Evolutionary conservation across 148 eudicot genomes (phyloP).

Genomic region (Bassia scoparia): DNA sequence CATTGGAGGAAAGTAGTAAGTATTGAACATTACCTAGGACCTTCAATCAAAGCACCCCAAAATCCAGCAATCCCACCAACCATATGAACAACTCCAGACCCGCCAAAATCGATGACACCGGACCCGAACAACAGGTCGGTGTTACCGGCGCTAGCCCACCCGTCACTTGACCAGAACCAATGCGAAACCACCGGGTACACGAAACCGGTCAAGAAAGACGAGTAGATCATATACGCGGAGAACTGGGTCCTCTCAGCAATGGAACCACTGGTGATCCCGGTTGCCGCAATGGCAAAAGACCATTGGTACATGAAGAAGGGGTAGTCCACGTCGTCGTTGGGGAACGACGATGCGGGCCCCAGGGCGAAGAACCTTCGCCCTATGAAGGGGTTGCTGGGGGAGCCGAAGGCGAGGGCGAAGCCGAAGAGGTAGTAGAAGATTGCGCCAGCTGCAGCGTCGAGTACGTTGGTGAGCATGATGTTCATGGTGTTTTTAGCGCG

Average conservation of each 20-base stretch:
- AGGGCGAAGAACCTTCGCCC: conserved; percentile 52
- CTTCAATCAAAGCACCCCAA: conserved; percentile 65
- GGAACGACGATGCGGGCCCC: conserved; percentile 16
- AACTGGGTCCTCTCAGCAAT: conserved; percentile 79
- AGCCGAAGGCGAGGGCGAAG: conserved; percentile 69
- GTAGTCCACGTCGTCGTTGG: conserved; percentile 36
- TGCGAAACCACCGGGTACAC: conserved; percentile 76
- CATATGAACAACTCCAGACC: conserved; percentile 71
- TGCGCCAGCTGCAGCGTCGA: conserved; percentile 84
- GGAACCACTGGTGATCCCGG: conserved; percentile 73
- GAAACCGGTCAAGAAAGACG: conserved; percentile 60
- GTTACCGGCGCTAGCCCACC: conserved; percentile 54
- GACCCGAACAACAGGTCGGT: conserved; percentile 43
- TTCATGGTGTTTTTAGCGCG: conserved; percentile 93
- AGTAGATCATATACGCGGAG: conserved; percentile 65
- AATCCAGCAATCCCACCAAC: conserved; percentile 69
- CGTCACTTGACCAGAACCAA: conserved; percentile 75
- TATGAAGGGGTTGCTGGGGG: conserved; percentile 55
- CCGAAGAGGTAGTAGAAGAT: conserved; percentile 71
- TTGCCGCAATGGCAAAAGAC: conserved; percentile 83
- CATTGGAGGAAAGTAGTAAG: background rate
- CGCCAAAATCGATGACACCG: conserved; percentile 64
- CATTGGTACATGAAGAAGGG: conserved; percentile 58
- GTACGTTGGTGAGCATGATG: conserved; percentile 84
- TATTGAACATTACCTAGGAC: conserved; percentile 31